Conservation (phyloP, 2,329 filamentous ascomycete species). For the Dichotomopilus funicola region DNA sequence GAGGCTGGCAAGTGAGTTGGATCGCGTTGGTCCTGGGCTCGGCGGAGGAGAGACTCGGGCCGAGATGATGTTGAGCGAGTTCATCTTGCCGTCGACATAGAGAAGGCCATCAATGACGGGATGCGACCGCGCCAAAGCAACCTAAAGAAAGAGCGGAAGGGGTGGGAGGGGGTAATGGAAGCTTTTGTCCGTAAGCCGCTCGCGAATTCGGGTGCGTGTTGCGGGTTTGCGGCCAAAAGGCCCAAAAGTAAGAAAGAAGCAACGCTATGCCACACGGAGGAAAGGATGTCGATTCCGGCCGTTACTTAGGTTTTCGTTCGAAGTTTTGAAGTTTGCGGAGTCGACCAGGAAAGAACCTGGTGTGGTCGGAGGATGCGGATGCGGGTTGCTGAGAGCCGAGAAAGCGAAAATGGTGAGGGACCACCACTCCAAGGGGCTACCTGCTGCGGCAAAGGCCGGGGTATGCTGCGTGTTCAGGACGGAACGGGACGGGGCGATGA, state of each 20-base stretch:
- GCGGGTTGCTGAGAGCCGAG: conserved; percentile 10
- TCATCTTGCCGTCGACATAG: conserved; percentile 63
- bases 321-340: background rate
- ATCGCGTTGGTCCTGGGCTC: conserved; percentile 50
- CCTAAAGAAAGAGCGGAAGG: background rate
- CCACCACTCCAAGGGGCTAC: background rate
- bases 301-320: too few species aligned
- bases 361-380: background rate
- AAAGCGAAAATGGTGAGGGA: conserved; percentile 13
- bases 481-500: conserved; percentile 13
- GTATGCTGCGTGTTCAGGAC: conserved; percentile 1
- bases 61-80: conserved; percentile 92
- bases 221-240: conserved; percentile 8
- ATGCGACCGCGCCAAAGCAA: conserved; percentile 16
- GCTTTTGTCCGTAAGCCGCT: too few species aligned
- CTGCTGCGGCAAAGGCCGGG: conserved; percentile 15
- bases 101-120: conserved; percentile 46
- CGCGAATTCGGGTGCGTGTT: background rate
- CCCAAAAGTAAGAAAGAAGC: background rate
- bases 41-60: conserved; percentile 65
- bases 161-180: background rate
- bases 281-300: too few species aligned
- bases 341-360: background rate
- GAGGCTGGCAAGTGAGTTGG: conserved; percentile 53
- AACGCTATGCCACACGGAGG: too few species aligned